A percentile compares a stretch with the other conserved stretches of the same genome.
phyloP scores from a whole-genome alignment of 495 filamentous ascomycete species.

The Tuber calosporum region DNA sequence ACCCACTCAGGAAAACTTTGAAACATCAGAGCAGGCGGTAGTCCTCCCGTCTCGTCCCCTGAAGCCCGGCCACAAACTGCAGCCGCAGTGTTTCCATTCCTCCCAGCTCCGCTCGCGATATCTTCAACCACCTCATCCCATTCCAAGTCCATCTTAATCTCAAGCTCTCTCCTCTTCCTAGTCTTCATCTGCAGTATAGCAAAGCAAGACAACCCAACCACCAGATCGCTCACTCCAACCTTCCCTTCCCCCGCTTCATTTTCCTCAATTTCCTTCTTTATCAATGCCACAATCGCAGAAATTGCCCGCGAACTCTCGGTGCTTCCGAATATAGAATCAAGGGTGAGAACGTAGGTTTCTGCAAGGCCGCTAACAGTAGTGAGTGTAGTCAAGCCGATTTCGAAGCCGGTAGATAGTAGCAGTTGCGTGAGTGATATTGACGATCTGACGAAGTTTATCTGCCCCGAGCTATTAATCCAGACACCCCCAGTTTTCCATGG shows the following conservation, averaged over 20 bases:
- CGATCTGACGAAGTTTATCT: conserved; percentile 37
- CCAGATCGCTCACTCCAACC: conserved; percentile 59
- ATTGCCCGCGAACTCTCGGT: conserved; percentile 77
- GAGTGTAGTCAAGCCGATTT: conserved; percentile 59
- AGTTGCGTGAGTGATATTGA: conserved; percentile 41
- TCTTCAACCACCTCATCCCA: conserved; percentile 77
- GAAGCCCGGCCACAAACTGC: conserved; percentile 43
- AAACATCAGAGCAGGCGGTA: conserved; percentile 36
- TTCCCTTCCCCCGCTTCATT: conserved; percentile 54
- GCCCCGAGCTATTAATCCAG: conserved; percentile 9
- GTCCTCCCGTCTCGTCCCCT: conserved; percentile 16
- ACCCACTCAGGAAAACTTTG: conserved; percentile 37
- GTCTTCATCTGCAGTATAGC: conserved; percentile 66
- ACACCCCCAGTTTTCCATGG: background rate
- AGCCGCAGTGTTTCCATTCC: conserved; percentile 54
- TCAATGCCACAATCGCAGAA: conserved; percentile 66
- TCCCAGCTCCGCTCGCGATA: conserved; percentile 42
- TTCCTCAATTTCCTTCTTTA: conserved; percentile 63
- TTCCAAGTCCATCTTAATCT: conserved; percentile 56
- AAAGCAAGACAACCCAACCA: conserved; percentile 62
- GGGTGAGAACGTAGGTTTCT: conserved; percentile 57
- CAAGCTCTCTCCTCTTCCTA: conserved; percentile 53
- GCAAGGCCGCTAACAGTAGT: conserved; percentile 56
- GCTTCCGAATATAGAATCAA: conserved; percentile 68
- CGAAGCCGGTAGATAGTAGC: conserved; percentile 55